Base-by-base conservation (phyloP, 345 rosid genomes). In the Psidium friedrichsthalianum region DNA sequence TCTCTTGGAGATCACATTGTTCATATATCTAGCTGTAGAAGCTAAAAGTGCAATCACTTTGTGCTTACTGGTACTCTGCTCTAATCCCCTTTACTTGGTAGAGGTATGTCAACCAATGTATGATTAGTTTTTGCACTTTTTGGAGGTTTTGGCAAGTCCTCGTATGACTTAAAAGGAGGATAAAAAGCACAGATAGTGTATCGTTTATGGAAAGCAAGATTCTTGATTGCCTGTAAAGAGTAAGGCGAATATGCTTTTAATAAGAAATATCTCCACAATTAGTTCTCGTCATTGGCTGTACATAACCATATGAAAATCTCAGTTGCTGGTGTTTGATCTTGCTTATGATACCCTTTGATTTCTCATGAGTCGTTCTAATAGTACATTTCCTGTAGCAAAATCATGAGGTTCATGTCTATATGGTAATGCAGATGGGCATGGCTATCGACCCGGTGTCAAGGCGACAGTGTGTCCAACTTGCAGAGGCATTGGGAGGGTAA, bases 401-500 rank as follows among this genome's bases (percentile, higher is more conserved):
- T 69, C 78, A 69, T 32, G 78, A 69, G 36, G 47, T 21, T 69
- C 47, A 16, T 69, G 78, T 32, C 47, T 18, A 32, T 16, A 12
- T 69, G 78, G 13, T 90, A 51, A 87, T 89, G 91, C 92, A 95
- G 98, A 92, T 90, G 98, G 98, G 54, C 91, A 84, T 88, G 99
- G 99, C 91, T 90, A 92, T 90, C 90, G 95, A 29, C 84, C 80
- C 84, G 89, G 90, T 90, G 98, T 97, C 84, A 90, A 90, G 88
- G 88, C 87, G 89, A 89, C 83, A 85, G 86, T 87, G 86, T 95
- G 99, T 86, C 92, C 93, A 86, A 93, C 90, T 74, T 97, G 99
- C 91, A 92, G 94, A 88, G 99, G 99, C 27, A 52, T 89, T 85
- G 97, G 98, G 86, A 90, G 89, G 90, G 98, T 95, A 92, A 94